Evolutionary conservation across 2,329 filamentous ascomycete genomes (phyloP), one percentile per base, ranked within the genome.

Genomic region (Botrytis hyacinthi): DNA sequence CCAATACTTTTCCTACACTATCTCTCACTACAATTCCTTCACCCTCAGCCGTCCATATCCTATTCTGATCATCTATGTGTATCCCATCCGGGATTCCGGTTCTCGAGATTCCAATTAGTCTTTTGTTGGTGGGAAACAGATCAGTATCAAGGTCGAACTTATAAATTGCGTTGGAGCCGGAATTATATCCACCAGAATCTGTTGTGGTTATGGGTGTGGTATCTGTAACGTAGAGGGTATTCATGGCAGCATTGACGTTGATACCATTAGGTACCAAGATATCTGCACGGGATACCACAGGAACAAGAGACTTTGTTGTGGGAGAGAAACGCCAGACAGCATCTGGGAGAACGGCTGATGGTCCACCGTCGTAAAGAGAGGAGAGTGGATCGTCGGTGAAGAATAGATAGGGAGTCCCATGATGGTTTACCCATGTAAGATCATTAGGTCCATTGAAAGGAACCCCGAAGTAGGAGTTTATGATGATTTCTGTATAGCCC

Each of bases 261-360:
- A 68, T 67, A 3, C 62, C 62, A 46, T 68, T 72, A 6, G 62
- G 71, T 29, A 72, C 51, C 5, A 54, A 44, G 3, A 68, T 59
- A 72, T 72, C 62, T 2, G n/a, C 29, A 18, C 62, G 46, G 20
- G 61, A 59, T 22, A 72, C 48, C 3, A 72, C 62, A 20, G 62
- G 71, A 26, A 72, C 6, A 14, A 72, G 71, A 26, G 51, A 40
- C 20, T 72, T 40, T 35, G 44, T 37, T 1, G n/a, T 32, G 6
- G 62, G 62, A 37, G 66, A 65, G 29, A 67, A 68, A 37, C 71
- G 71, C 71, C 71, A 72, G 35, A 72, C 48, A 6, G 61, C n/a
- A 57, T 72, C 62, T 37, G 44, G 42, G 29, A 68, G 32, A n/a
- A 42, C 46, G 20, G 48, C 29, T 51, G 61, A 12, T 12, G 26